These are phyloP conservation scores for Sphagnum fallax DNA, from an alignment of 228 moss, liverwort and hornwort genomes.

Conservation along the genomic window DNA sequence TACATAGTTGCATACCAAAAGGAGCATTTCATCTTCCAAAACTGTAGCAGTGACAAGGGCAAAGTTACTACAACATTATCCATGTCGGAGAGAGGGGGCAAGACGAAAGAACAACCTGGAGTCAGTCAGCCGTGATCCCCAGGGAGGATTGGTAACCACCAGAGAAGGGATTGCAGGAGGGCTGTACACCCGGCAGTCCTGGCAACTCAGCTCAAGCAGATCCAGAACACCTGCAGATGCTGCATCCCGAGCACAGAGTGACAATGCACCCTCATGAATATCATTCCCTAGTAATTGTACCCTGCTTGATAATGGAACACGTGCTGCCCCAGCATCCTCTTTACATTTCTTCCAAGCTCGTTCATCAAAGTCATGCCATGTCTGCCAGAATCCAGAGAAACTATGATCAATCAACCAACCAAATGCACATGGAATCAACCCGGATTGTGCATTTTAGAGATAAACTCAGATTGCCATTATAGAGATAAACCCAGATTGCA, in stretches of 20 bases:
- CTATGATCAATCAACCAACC: neutral
- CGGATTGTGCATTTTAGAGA: neutral
- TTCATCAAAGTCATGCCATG: conserved; percentile 75
- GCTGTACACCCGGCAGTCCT: conserved; percentile 54
- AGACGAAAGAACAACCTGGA: conserved; percentile 21
- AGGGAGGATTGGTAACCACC: conserved; percentile 78
- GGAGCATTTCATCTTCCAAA: too few relatives aligned
- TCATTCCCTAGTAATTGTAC: conserved; percentile 76
- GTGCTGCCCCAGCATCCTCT: conserved; percentile 49
- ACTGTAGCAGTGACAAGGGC: too few relatives aligned
- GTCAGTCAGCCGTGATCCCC: conserved; percentile 59
- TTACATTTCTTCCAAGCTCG: conserved; percentile 45
- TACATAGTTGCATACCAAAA: too few relatives aligned
- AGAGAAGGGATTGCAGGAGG: conserved; percentile 56
- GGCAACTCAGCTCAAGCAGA: conserved; percentile 63
- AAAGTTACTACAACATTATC: too few relatives aligned
- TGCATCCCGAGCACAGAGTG: conserved; percentile 61
- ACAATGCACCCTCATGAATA: conserved; percentile 70
- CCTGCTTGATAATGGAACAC: conserved; percentile 26
- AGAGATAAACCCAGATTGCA: too few relatives aligned
- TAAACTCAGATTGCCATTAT: too few relatives aligned
- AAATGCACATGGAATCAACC: neutral
- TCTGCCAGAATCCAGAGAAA: conserved; percentile 19
- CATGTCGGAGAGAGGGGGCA: neutral
- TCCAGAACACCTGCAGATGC: conserved; percentile 60